These are phyloP conservation scores for Moesziomyces parantarcticus DNA, from an alignment of 1,284 basidiomycete genomes.

Conservation along the genomic window DNA sequence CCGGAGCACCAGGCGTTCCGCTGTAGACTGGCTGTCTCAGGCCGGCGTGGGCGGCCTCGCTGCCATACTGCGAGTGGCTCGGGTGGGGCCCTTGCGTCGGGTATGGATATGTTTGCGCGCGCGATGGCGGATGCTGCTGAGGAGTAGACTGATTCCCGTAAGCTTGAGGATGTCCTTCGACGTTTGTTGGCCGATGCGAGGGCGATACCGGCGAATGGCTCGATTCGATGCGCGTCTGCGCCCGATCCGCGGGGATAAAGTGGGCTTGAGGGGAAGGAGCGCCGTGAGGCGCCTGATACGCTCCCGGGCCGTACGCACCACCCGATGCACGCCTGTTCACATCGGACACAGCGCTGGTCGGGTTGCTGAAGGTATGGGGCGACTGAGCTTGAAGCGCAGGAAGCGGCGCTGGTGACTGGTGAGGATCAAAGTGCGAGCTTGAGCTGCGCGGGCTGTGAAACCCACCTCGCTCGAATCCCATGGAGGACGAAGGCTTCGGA, in stretches of 20 bases:
- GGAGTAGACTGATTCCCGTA: slow-evolving; percentile 15
- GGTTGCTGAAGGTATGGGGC: slow-evolving; percentile 7
- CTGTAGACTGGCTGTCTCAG: slow-evolving; percentile 1
- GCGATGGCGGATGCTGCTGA: slow-evolving; percentile 12
- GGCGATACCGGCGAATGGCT: not conserved
- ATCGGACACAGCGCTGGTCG: slow-evolving; percentile 5
- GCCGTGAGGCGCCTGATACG: not conserved
- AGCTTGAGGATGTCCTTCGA: slow-evolving; percentile 2
- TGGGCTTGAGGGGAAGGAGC: not conserved
- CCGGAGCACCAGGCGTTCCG: not conserved
- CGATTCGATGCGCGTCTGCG: not conserved
- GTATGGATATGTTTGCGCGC: slow-evolving; percentile 24
- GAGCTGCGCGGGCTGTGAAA: slow-evolving; percentile 25
- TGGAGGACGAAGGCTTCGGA: slow-evolving; percentile 30
- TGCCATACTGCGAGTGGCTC: not conserved
- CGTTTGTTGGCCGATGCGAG: not conserved
- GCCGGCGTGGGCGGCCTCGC: slow-evolving; percentile 1
- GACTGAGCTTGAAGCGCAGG: slow-evolving; percentile 10
- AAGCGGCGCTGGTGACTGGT: slow-evolving; percentile 10
- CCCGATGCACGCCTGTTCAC: slow-evolving; percentile 14
- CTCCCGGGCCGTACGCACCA: not conserved
- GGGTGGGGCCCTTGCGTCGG: slow-evolving; percentile 9
- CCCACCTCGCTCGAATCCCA: slow-evolving; percentile 9
- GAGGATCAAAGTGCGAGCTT: slow-evolving; percentile 7
- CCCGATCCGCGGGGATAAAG: not conserved